Evolutionary conservation across 768 basidiomycete species (phyloP).

Genomic region (Kwoniella shandongensis): DNA sequence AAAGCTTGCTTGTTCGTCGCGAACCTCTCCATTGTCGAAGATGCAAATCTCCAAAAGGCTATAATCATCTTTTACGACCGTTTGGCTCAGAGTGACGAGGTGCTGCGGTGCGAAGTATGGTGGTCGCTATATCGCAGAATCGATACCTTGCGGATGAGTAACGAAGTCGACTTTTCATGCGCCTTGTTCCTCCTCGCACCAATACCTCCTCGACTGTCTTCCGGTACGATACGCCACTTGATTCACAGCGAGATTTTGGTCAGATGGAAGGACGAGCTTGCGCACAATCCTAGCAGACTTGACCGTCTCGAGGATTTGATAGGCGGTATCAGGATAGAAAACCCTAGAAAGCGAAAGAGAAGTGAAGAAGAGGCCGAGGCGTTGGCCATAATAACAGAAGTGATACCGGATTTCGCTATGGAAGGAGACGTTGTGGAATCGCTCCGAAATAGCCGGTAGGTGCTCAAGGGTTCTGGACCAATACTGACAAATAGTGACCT

Average conservation of each 20-base stretch:
- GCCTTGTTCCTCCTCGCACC: conserved; percentile 15
- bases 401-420: not conserved
- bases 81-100: not conserved
- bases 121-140: conserved; percentile 16
- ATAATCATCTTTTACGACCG: conserved; percentile 1
- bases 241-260: not conserved
- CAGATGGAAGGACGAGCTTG: not conserved
- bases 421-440: not conserved
- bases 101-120: conserved; percentile 16
- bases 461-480: not conserved
- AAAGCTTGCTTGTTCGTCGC: conserved; percentile 10
- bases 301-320: not conserved
- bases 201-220: conserved; percentile 6
- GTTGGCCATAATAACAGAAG: not conserved
- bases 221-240: conserved; percentile 2
- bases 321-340: too few relatives aligned
- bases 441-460: conserved; percentile 7
- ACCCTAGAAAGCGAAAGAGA: conserved; percentile 18
- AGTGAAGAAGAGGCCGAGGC: not conserved
- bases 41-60: not conserved
- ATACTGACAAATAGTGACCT: conserved; percentile 9
- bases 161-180: conserved; percentile 11
- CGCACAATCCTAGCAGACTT: not conserved
- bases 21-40: not conserved
- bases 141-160: not conserved